Percentiles rank a stretch among this genome's conserved stretches.
phyloP scores from a whole-genome alignment of 2,329 filamentous ascomycete species.

The Colletotrichum lupini region DNA sequence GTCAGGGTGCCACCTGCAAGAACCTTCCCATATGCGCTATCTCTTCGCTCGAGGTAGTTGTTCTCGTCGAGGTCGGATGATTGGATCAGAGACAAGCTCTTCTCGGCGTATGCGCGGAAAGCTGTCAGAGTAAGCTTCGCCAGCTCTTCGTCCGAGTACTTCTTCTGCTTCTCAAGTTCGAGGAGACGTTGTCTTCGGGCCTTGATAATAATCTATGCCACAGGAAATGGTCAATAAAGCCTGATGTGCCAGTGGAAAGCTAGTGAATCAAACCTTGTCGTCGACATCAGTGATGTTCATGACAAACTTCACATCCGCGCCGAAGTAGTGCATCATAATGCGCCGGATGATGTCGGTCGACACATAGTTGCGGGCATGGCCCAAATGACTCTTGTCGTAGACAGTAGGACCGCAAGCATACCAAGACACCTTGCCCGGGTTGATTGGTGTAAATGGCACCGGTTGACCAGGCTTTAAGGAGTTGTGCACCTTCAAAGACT shows the following conservation, averaged over 20 bases:
- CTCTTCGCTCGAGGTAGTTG: constrained; percentile 62
- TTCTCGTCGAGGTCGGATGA: constrained; percentile 56
- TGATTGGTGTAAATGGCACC: constrained; percentile 78
- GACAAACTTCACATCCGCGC: constrained; percentile 84
- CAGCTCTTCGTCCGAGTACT: constrained; percentile 58
- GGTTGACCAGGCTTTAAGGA: constrained; percentile 79
- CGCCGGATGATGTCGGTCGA: constrained; percentile 89
- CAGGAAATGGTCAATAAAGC: not conserved
- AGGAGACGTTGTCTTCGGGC: constrained; percentile 84
- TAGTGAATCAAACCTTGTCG: constrained; percentile 65
- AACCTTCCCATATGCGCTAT: constrained; percentile 64
- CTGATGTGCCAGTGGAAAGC: fast-evolving
- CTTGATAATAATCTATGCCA: constrained; percentile 64
- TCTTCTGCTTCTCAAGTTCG: constrained; percentile 80
- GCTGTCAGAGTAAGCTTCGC: constrained; percentile 61
- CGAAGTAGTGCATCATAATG: constrained; percentile 85
- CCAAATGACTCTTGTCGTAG: constrained; percentile 84
- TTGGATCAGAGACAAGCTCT: constrained; percentile 64
- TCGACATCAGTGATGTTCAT: constrained; percentile 94
- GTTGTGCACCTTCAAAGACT: constrained; percentile 80
- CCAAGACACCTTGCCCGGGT: constrained; percentile 80
- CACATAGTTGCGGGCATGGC: constrained; percentile 91
- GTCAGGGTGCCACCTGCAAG: constrained; percentile 65
- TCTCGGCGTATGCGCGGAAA: constrained; percentile 66
- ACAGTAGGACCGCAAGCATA: constrained; percentile 91